Evolutionary conservation across 805 yeast genomes (phyloP), one percentile per base, ranked within the genome.

Genomic region (Cyberlindnera veronae): DNA sequence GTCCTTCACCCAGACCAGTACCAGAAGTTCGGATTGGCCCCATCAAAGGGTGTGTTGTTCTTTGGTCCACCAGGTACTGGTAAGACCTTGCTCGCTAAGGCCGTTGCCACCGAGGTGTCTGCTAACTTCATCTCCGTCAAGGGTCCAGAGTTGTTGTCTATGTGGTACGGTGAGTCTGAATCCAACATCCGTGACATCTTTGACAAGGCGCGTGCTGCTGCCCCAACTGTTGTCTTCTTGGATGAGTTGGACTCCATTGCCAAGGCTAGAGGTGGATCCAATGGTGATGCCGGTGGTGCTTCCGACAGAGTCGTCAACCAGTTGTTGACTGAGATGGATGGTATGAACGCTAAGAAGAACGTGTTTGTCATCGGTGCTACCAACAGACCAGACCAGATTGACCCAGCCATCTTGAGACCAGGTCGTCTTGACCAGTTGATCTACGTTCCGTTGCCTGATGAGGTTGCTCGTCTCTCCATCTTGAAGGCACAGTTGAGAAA

Each of bases 41-140:
- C 99, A 40, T 82, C 99, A 29, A 90, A 91, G 70, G 99, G 99
- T 72, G 99, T 93, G 53, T 74, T 93, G 64, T 93, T 93, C 76
- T 93, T 85, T 65, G 99, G 99, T 56, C 99, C 99, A 39, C 99
- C 99, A 46, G 99, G 99, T 85, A 93, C 98, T 46, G 99, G 99
- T 89, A 93, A 93, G 72, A 93, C 99, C 4, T 72, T 93, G 61
- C 76, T 93, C 58, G 99, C 99, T 34, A 93, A 93, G 71, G 99
- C 99, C 40, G 98, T 93, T 55, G 99, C 99, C 35, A 93, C 98
- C 35, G 99, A 93, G 67, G 98, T 93, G 28, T 86, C 96, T 48
- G 99, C 99, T 26, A 93, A 93, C 67, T 93, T 93, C 70, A 93
- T 93, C 53, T 85, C 96, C 35, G 98, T 91, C 39, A 89, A 89